Percentiles rank a stretch among this genome's conserved stretches.
phyloP scores from a whole-genome alignment of 371 early-diverging fungal genomes.

The Mycotypha africana region DNA sequence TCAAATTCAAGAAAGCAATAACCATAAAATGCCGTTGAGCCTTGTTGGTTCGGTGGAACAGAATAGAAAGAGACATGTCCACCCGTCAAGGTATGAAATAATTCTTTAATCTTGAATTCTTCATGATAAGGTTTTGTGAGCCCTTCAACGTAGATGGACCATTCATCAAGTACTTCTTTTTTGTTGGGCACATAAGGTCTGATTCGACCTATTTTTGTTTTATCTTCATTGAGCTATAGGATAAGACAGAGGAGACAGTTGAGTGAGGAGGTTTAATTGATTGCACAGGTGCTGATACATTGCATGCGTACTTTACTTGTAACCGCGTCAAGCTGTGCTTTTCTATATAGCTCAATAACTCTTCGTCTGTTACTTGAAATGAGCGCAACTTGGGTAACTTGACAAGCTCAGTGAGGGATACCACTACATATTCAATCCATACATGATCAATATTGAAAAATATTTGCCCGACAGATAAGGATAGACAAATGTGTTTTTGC shows the following conservation, averaged over 20 bases:
- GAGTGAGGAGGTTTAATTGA: neutral
- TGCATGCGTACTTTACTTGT: constrained; percentile 7
- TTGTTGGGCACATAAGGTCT: constrained; percentile 27
- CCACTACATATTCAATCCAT: constrained; percentile 18
- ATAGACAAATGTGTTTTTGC: no score
- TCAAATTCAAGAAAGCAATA: constrained; percentile 43
- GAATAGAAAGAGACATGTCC: constrained; percentile 29
- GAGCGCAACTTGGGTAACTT: constrained; percentile 18
- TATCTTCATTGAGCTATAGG: constrained; percentile 2
- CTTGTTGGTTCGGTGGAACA: constrained; percentile 20
- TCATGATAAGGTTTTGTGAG: constrained; percentile 18
- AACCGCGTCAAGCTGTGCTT: constrained; percentile 7
- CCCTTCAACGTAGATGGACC: constrained; percentile 42
- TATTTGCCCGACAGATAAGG: no score
- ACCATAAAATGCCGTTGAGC: constrained; percentile 15
- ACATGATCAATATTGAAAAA: no score
- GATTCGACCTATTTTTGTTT: constrained; percentile 20
- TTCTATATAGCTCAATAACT: constrained; percentile 18
- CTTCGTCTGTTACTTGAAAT: constrained; percentile 16
- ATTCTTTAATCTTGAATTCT: constrained; percentile 12
- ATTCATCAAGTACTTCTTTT: constrained; percentile 28
- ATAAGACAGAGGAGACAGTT: neutral
- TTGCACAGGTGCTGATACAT: neutral
- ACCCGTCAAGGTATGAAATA: constrained; percentile 24
- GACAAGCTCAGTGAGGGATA: constrained; percentile 14